Evolutionary conservation across 371 early-diverging fungal genomes (phyloP), one percentile per base, ranked within the genome.

Genomic region (Mucor saturninus): DNA sequence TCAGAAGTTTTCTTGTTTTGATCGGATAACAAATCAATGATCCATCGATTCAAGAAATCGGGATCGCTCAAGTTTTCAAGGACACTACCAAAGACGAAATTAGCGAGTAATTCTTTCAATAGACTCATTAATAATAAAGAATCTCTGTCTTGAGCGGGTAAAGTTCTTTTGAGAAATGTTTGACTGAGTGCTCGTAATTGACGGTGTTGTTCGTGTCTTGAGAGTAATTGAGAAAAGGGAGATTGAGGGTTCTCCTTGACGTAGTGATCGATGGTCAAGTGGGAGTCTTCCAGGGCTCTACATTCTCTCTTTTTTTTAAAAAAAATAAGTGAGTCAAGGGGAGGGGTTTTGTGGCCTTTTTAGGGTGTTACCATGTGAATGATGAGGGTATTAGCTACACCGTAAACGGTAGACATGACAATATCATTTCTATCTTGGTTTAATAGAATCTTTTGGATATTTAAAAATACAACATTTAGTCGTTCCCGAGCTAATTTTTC

Each of bases 381-480:
- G 58, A 82, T 82, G 14, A 82, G 55, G 3, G 77, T 77, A 35
- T 82, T 82, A 4, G 82, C 82, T 48, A 77, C 65, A 31, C 79
- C 82, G 57, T 79, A 82, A 3, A 82, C 42, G 2, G 74, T 76
- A 10, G 78, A 72, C 77, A 82, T 74, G 43, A 82, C 75, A 26
- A 82, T 62, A 61, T 82, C 82, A 43, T 82, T 79, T 37, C 76
- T 63, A 21, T 82, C 77, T 53, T 79, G 82, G 35, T 75, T 77
- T n/a, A 79, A 38, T 8, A 82, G 49, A 5, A 73, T 68, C 48
- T 74, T 75, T 62, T 82, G 75, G 2, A 82, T 49, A n/a, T 68
- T 71, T 29, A 69, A 48, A 10, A 72, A 64, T 0, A 66, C 65
- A 14, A 57, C 54, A 51, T 79, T 77, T 14, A 82, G 31, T 10